phyloP scores from a whole-genome alignment of 2,329 filamentous ascomycete genomes.

The Cercospora citrullina region DNA sequence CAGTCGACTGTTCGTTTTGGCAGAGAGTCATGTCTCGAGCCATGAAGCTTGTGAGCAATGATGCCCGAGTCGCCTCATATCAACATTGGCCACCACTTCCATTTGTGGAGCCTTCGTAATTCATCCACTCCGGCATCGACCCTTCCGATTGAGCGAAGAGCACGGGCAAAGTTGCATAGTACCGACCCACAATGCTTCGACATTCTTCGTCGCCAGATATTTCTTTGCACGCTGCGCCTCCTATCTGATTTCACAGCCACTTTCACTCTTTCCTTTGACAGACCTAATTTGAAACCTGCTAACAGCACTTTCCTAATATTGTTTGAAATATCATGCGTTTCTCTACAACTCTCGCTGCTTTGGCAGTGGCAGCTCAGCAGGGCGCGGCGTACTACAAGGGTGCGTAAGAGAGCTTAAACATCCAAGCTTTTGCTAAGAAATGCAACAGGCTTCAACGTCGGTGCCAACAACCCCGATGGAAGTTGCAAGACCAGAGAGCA shows the following conservation, averaged over 20 bases:
- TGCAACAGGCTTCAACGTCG: conserved; percentile 44
- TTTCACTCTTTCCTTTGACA: neutral
- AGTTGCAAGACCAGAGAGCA: conserved; percentile 43
- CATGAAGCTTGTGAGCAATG: too few species aligned
- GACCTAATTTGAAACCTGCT: neutral
- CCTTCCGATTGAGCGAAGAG: conserved; percentile 16
- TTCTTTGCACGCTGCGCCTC: conserved; percentile 4
- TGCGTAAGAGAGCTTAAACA: neutral
- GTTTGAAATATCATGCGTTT: conserved; percentile 31
- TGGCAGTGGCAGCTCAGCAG: conserved; percentile 38
- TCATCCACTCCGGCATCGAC: conserved; percentile 14
- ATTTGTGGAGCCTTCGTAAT: neutral
- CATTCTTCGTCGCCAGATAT: conserved; percentile 4
- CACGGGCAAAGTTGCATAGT: conserved; percentile 5
- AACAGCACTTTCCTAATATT: neutral
- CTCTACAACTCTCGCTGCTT: conserved; percentile 33
- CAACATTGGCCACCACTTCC: neutral
- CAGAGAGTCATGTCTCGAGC: too few species aligned
- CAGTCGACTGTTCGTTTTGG: too few species aligned
- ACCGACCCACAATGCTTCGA: conserved; percentile 16
- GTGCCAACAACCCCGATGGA: conserved; percentile 43
- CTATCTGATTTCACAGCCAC: neutral
- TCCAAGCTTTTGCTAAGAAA: neutral
- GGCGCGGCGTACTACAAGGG: conserved; percentile 42
- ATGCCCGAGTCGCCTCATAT: too few species aligned